Base-by-base conservation (phyloP, 371 early-diverging fungal species). In the Rhizomucor miehei region DNA sequence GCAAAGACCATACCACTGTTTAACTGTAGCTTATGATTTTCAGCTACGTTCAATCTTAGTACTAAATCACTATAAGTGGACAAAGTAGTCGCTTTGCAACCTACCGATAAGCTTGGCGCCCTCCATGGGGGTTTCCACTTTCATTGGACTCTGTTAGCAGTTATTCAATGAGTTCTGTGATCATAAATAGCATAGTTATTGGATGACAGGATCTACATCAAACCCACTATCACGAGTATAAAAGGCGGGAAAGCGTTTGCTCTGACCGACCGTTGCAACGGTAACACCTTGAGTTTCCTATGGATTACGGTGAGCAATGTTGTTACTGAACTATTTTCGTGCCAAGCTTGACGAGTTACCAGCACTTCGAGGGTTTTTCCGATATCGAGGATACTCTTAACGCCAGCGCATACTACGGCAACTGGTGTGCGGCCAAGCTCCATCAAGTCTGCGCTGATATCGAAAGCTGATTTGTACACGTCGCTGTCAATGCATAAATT, bases 241-340 rank as follows among this genome's bases (percentile, higher is more conserved):
- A 69, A 97, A 97, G 0, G 95, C 93, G 8, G 98, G 98, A 48
- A 97, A 94, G 14, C 83, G 80, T 0, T 62, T 62, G 4, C 70
- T 67, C 11, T 67, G 55, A 10, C 90, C 90, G 55, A 81, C 76
- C 0, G 94, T 89, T 1, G 87, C 78, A 0, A 96, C 96, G 0
- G 95, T 85, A 0, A 96, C 96, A 23, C 98, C 98, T 63, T 90
- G 89, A 0, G 98, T 95, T 71, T 97, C 97, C 69, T 75, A 54
- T 2, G 41, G 43, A 23, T 6, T 36, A 50, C 12, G 36, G 3
- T 34, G 12, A 24, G 8, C 3, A 16, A 23, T 24, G 11, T 10
- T 8, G 49, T 6, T 40, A 14, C 35, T n/a, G 2, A 20, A 36
- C 23, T 17, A 20, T 25, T 34, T 21, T 54, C 16, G 23, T 47